Conservation (phyloP, 805 yeast species). For the Candida vaughaniae region DNA sequence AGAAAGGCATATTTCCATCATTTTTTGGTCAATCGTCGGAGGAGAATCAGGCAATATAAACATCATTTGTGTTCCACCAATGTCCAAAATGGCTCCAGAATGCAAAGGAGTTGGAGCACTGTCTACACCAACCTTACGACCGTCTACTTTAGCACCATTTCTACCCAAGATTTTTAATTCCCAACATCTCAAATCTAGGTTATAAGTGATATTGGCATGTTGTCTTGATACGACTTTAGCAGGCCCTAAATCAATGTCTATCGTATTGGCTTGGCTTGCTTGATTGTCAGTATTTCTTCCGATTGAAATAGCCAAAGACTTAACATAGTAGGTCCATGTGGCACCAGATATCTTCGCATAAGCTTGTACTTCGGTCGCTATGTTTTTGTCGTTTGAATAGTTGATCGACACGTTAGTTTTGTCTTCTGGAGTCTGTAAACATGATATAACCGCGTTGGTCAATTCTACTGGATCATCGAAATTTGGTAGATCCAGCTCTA, state of each 20-base stretch:
- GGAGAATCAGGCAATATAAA: conserved; percentile 90
- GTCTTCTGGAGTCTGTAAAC: conserved; percentile 69
- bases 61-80: conserved; percentile 99
- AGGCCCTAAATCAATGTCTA: conserved; percentile 92
- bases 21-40: conserved; percentile 59
- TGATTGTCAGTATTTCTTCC: conserved; percentile 73
- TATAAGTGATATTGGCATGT: conserved; percentile 84
- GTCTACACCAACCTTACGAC: conserved; percentile 53
- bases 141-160: conserved; percentile 91
- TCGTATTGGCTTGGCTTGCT: conserved; percentile 17
- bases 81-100: conserved; percentile 89
- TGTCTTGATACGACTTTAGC: conserved; percentile 93
- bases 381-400: conserved; percentile 71
- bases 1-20: conserved; percentile 38
- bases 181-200: conserved; percentile 77
- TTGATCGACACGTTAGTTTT: conserved; percentile 68
- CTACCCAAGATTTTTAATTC: conserved; percentile 81
- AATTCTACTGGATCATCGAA: conserved; percentile 63
- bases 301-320: conserved; percentile 67
- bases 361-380: conserved; percentile 85
- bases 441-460: conserved; percentile 71
- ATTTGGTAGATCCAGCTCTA: conserved; percentile 28
- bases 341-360: conserved; percentile 94
- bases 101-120: conserved; percentile 55
- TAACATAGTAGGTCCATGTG: conserved; percentile 93